Base-by-base conservation (phyloP, 805 yeast species). In the Zygosaccharomyces pseudorouxii region DNA sequence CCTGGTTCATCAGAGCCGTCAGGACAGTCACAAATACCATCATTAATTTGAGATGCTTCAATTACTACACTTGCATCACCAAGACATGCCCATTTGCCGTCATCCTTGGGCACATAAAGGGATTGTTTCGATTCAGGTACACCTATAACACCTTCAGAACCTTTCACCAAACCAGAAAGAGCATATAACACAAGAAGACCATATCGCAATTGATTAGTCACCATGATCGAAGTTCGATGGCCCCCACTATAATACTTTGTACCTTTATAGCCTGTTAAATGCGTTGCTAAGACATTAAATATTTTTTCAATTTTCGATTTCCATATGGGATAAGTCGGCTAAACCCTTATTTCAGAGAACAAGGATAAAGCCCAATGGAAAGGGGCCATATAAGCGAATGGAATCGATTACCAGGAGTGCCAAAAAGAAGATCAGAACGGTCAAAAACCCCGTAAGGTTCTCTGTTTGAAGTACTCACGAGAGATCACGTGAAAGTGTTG, bases 1-100 rank as follows among this genome's bases (percentile, higher is more conserved):
- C 97, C 97, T 0, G 97, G 97, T 65, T 93, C 98, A 69, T 93
- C 99, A 4, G 90, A 81, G 0, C 98, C 98, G 69, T 93, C 99
- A 0, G 97, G 97, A 70, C 98, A 92, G 61, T 93, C 98, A 68
- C 98, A 92, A 61, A 76, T 84, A 57, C 89, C 85, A 65, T 93
- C 97, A 64, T 92, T 92, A 57, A 92, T 76, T 59, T 82, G 86
- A 31, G 71, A 71, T 45, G 72, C 71, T 36, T 82, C 72, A 16
- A 92, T 67, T 18, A 71, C 72, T 4, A 89, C 78, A n/a, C 79
- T 76, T 0, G 93, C 84, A 59, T 86, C 76, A 28, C 68, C 58
- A 31, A 92, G 64, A 70, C 98, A 92, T 5, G 71, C 67, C 88
- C 93, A 92, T 42, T 72, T 76, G 1, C 90, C 81, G 5, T 60